Evolutionary conservation across 441 rosid species (phyloP).

Genomic region (Pelargonium exstipulatum): DNA sequence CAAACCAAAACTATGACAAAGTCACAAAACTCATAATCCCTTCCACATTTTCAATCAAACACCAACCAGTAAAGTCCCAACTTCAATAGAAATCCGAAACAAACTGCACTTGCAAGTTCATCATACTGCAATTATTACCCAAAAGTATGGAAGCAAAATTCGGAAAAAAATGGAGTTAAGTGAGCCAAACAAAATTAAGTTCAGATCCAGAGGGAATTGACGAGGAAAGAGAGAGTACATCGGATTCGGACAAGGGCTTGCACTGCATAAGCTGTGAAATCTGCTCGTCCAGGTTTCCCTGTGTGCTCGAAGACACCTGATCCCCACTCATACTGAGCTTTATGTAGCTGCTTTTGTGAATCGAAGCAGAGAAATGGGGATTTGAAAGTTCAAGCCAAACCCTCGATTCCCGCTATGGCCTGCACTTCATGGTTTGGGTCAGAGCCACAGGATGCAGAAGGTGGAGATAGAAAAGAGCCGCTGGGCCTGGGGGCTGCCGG

Average conservation of each 20-base stretch:
- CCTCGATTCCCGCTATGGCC: background rate
- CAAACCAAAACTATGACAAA: background rate
- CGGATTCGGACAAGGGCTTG: conserved; percentile 63
- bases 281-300: conserved; percentile 52
- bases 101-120: background rate
- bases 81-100: background rate
- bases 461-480: background rate
- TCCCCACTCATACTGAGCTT: conserved; percentile 2
- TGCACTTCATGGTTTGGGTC: background rate
- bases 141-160: background rate
- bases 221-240: conserved; percentile 26
- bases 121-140: background rate
- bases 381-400: background rate
- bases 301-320: conserved; percentile 11
- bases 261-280: conserved; percentile 74
- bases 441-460: background rate
- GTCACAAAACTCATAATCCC: background rate
- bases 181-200: background rate
- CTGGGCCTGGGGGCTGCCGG: background rate
- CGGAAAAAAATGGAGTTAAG: background rate
- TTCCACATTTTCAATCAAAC: background rate
- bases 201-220: background rate
- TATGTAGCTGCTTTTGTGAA: background rate
- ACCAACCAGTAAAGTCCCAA: background rate
- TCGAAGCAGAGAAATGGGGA: background rate